Evolutionary conservation across 768 basidiomycete species (phyloP).

Genomic region (Hericium coralloides): DNA sequence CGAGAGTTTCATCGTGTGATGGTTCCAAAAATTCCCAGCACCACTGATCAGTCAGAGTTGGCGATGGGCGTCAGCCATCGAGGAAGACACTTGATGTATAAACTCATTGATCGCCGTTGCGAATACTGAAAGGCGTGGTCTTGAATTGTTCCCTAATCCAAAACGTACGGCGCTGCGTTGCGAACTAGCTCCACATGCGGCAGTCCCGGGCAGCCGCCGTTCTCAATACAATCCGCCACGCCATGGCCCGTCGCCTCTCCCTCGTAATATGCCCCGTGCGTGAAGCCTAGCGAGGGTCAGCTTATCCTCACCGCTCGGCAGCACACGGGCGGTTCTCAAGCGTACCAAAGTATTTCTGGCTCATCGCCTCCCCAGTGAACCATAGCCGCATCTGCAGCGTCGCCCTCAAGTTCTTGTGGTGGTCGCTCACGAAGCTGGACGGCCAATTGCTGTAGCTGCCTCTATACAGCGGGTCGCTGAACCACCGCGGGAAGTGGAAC

Average conservation of each 20-base stretch:
- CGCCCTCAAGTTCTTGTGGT: slow-evolving; percentile 49
- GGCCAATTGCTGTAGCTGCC: slow-evolving; percentile 70
- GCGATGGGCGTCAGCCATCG: too few species aligned
- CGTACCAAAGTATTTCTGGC: slow-evolving; percentile 47
- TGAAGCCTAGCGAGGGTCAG: slow-evolving; percentile 31
- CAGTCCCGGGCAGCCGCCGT: slow-evolving; percentile 17
- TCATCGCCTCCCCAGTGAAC: slow-evolving; percentile 60
- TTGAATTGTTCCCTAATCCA: not conserved
- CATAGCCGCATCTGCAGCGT: slow-evolving; percentile 42
- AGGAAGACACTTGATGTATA: too few species aligned
- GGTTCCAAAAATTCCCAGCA: too few species aligned
- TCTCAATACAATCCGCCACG: slow-evolving; percentile 35
- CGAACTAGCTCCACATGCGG: slow-evolving; percentile 20
- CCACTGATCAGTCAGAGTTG: too few species aligned
- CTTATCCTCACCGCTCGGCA: too few species aligned
- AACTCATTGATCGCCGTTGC: too few species aligned
- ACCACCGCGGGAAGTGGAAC: slow-evolving; percentile 51
- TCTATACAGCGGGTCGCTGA: slow-evolving; percentile 39
- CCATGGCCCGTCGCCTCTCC: slow-evolving; percentile 32
- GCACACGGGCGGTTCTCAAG: not conserved
- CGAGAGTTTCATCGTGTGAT: too few species aligned
- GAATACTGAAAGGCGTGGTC: too few species aligned
- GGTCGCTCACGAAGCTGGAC: slow-evolving; percentile 42
- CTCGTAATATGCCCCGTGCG: slow-evolving; percentile 53
- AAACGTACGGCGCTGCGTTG: slow-evolving; percentile 27